Evolutionary conservation across 2,329 filamentous ascomycete genomes (phyloP).

Genomic region (Trichoderma gracile): DNA sequence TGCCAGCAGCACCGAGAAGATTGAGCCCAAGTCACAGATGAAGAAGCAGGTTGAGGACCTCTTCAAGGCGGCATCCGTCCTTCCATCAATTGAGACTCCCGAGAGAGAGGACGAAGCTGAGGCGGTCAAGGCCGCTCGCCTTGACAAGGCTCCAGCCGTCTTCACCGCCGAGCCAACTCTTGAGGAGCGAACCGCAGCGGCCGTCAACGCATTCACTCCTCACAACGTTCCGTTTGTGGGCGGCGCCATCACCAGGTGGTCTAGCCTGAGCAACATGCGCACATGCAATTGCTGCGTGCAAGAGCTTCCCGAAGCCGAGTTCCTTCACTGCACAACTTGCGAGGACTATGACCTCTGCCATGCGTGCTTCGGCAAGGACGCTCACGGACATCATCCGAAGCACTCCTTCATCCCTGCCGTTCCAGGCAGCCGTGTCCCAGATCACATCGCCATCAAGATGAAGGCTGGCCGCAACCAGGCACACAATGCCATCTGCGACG

Average conservation of each 20-base stretch:
- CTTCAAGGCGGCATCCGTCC: constrained; percentile 31
- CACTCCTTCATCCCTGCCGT: constrained; percentile 75
- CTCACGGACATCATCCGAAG: constrained; percentile 87
- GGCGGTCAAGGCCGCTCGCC: constrained; percentile 21
- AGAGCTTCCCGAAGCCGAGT: constrained; percentile 73
- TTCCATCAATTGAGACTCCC: neutral
- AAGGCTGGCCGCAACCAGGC: constrained; percentile 75
- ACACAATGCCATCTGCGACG: constrained; percentile 91
- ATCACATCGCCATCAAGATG: constrained; percentile 66
- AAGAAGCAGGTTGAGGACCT: constrained; percentile 30
- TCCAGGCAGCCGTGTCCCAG: constrained; percentile 60
- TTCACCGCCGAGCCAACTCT: neutral
- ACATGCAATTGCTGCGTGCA: constrained; percentile 69
- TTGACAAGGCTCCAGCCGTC: constrained; percentile 5
- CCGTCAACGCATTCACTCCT: constrained; percentile 16
- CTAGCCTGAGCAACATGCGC: constrained; percentile 47
- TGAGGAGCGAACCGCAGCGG: neutral
- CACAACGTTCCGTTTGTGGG: constrained; percentile 30
- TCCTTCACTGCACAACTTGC: constrained; percentile 82
- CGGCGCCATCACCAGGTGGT: constrained; percentile 29
- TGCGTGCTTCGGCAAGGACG: constrained; percentile 70
- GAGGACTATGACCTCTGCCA: constrained; percentile 93
- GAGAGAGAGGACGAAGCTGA: neutral
- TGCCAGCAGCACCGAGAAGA: constrained; percentile 81
- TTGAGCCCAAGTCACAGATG: constrained; percentile 63